A percentile compares a stretch with the other conserved stretches of the same genome.
These are phyloP conservation scores for Komagataella kurtzmanii DNA, from an alignment of 805 yeast species.

Conservation along the genomic window DNA sequence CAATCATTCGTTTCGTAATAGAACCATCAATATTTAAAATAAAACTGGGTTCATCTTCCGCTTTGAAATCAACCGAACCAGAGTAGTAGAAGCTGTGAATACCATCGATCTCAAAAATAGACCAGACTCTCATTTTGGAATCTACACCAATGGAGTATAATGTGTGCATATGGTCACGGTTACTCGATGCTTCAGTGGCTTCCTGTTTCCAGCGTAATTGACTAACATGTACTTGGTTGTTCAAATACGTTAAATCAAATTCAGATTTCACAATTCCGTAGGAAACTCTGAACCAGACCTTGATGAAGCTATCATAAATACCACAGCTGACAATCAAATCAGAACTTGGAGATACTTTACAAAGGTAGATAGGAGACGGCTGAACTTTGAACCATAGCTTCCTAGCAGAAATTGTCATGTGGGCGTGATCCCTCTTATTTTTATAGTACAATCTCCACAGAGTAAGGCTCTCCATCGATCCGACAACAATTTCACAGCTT, in stretches of 20 bases:
- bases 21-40: neutral
- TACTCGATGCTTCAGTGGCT: neutral
- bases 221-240: conserved; percentile 49
- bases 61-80: conserved; percentile 19
- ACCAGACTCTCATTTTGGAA: conserved; percentile 30
- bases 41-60: neutral
- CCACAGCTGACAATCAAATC: conserved; percentile 53
- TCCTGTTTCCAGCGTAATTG: conserved; percentile 37
- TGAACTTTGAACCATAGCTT: conserved; percentile 36
- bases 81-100: conserved; percentile 38
- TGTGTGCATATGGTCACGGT: neutral
- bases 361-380: conserved; percentile 45
- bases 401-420: conserved; percentile 6
- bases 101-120: conserved; percentile 38
- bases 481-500: conserved; percentile 43
- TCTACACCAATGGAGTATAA: neutral
- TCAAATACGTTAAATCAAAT: conserved; percentile 56
- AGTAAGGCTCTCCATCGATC: conserved; percentile 34
- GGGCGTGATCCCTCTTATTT: neutral
- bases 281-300: conserved; percentile 66
- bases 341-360: conserved; percentile 55
- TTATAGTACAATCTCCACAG: conserved; percentile 35
- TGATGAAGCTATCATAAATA: conserved; percentile 49
- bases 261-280: conserved; percentile 49
- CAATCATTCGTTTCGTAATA: neutral